A percentile compares a stretch with the other conserved stretches of the same genome.
These are phyloP conservation scores for Aspergillus alliaceus DNA, from an alignment of 2,329 filamentous ascomycete genomes.

Conservation along the genomic window DNA sequence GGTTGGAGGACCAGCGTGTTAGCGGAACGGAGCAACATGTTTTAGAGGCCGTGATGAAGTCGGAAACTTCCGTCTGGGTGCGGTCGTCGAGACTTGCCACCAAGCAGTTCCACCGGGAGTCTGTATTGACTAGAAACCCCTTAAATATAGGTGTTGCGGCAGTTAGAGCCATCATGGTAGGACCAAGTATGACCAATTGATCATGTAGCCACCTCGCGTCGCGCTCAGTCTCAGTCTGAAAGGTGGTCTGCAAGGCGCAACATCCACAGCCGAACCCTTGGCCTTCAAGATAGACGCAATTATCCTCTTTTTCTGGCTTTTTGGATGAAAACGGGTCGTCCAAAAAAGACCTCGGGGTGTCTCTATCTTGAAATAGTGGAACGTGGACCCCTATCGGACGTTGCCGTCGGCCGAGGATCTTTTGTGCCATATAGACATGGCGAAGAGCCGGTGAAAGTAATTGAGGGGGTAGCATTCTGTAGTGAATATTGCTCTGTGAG, in stretches of 20 bases:
- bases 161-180: conserved; percentile 19
- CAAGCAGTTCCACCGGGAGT: conserved; percentile 18
- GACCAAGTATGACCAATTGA: conserved; percentile 17
- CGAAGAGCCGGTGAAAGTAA: not conserved
- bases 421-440: not conserved
- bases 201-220: conserved; percentile 21
- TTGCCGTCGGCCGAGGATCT: not conserved
- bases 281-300: conserved; percentile 13
- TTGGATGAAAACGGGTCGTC: not conserved
- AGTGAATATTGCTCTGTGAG: not conserved
- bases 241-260: conserved; percentile 19
- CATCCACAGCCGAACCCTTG: conserved; percentile 11
- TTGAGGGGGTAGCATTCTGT: not conserved
- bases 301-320: not conserved
- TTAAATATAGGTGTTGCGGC: conserved; percentile 20
- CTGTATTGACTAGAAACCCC: conserved; percentile 18
- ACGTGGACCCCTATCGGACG: not conserved
- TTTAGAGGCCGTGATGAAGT: not conserved
- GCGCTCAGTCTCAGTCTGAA: conserved; percentile 15
- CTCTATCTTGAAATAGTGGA: not conserved
- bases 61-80: not conserved
- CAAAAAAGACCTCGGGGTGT: not conserved
- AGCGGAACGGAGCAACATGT: not conserved
- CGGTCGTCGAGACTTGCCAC: conserved; percentile 16
- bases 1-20: not conserved